These are phyloP conservation scores for Xerocomellus chrysenteron DNA, from an alignment of 768 basidiomycete genomes.

Conservation along the genomic window DNA sequence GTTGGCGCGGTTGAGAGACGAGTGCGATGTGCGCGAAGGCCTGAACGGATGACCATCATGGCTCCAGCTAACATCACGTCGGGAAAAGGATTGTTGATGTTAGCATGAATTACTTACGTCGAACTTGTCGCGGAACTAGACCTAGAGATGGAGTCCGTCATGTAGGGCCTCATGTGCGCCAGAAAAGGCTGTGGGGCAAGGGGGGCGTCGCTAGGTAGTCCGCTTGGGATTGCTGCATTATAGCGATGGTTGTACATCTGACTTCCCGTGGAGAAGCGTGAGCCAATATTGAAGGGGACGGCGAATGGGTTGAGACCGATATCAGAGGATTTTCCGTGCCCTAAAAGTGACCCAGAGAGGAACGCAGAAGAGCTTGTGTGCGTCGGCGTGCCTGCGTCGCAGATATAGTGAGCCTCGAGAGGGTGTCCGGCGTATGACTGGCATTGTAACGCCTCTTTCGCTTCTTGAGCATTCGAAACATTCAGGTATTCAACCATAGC, in stretches of 20 bases:
- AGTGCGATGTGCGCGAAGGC: constrained; percentile 11
- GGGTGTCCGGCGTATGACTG: constrained; percentile 58
- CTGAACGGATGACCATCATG: constrained; percentile 22
- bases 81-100: neutral
- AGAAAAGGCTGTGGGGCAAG: constrained; percentile 27
- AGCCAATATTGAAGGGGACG: constrained; percentile 27
- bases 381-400: constrained; percentile 12
- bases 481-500: constrained; percentile 66
- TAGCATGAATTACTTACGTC: constrained; percentile 21
- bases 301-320: constrained; percentile 35
- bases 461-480: constrained; percentile 57
- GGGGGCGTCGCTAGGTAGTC: constrained; percentile 23
- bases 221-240: constrained; percentile 5
- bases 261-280: constrained; percentile 3
- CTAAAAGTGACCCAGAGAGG: constrained; percentile 5
- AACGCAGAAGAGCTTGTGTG: constrained; percentile 7
- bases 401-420: constrained; percentile 39
- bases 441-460: constrained; percentile 57
- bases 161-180: constrained; percentile 12
- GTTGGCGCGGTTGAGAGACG: constrained; percentile 18
- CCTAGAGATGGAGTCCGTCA: constrained; percentile 28
- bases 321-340: constrained; percentile 20
- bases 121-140: constrained; percentile 35
- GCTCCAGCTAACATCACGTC: constrained; percentile 29
- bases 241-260: constrained; percentile 7